Base-by-base conservation (phyloP, 805 yeast species). In the Debaryomyces tyrocola region DNA sequence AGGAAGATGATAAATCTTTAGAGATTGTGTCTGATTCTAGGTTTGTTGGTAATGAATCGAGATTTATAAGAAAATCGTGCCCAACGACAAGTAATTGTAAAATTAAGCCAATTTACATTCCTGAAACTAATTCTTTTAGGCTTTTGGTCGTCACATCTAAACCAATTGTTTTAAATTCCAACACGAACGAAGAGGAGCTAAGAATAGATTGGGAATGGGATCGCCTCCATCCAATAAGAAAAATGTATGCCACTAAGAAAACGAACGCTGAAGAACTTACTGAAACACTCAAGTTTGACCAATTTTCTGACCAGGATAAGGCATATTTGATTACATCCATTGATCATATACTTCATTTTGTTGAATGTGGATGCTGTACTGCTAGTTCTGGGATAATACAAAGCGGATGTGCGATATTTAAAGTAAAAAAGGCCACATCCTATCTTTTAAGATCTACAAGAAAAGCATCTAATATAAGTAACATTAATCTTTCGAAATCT, bases 191-290 rank as follows among this genome's bases (percentile, higher is more conserved):
- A 8, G 79, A 83, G 34, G 97, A 91, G 59, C 65, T 92, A 17
- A 77, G 91, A 0, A 64, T 90, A 8, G 80, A 83, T 1, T 92
- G 98, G 98, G 88, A 85, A 49, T 92, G 97, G 96, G 96, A 90
- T 59, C 60, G 66, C 3, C 52, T 69, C 14, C 96, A 90, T 60
- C 96, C 97, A 2, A 86, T 90, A 33, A 67, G 71, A 44, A 74
- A 75, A 52, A 66, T 86, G 45, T 70, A 78, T 20, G 63, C 69
- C 20, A 9, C 7, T 31, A 39, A 39, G 20, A 9, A 35, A 6
- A n/a, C 10, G 20, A 47, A 50, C 17, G 54, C 48, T 18, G 56
- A 55, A 35, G 61, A 50, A 28, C 44, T 37, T 11, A 53, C 51
- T 3, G 77, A n/a, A 62, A 68, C 24, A 52, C 65, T 57, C 41